Evolutionary conservation across 768 basidiomycete genomes (phyloP).

Genomic region (Boletus barrowsii): DNA sequence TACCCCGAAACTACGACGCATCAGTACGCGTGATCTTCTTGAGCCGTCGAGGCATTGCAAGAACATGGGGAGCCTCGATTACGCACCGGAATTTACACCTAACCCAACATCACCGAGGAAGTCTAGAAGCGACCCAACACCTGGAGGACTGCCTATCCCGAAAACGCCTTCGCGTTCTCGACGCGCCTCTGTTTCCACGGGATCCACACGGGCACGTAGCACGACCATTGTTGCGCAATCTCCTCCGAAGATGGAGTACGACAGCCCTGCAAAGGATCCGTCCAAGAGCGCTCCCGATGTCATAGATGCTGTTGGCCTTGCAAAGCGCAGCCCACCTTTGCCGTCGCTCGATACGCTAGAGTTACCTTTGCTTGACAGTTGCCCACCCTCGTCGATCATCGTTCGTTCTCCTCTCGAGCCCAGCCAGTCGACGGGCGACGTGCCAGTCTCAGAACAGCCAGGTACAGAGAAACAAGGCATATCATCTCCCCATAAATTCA

Average conservation of each 20-base stretch:
- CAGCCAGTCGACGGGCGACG: not conserved
- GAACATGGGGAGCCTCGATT: conserved; percentile 4
- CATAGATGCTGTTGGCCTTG: not conserved
- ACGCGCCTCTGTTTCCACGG: conserved; percentile 15
- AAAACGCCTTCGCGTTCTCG: conserved; percentile 21
- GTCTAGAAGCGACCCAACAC: conserved; percentile 2
- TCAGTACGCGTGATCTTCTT: conserved; percentile 23
- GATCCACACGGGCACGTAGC: conserved; percentile 16
- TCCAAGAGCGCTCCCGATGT: not conserved
- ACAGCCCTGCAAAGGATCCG: conserved; percentile 1
- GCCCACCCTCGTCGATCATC: conserved; percentile 21
- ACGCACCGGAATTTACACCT: conserved; percentile 1
- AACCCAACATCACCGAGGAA: conserved; percentile 9
- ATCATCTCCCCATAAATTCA: conserved; percentile 5
- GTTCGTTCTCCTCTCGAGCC: conserved; percentile 18
- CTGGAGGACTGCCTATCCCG: conserved; percentile 8
- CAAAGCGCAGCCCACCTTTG: conserved; percentile 4
- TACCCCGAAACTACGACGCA: conserved; percentile 12
- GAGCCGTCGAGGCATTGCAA: conserved; percentile 15
- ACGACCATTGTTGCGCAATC: conserved; percentile 9
- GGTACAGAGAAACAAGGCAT: not conserved
- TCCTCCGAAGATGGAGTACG: conserved; percentile 3
- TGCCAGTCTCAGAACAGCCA: not conserved
- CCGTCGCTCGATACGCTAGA: conserved; percentile 15
- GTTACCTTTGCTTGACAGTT: conserved; percentile 8